Conservation (phyloP, 139 green algal genomes). For the Asterochloris sp. region DNA sequence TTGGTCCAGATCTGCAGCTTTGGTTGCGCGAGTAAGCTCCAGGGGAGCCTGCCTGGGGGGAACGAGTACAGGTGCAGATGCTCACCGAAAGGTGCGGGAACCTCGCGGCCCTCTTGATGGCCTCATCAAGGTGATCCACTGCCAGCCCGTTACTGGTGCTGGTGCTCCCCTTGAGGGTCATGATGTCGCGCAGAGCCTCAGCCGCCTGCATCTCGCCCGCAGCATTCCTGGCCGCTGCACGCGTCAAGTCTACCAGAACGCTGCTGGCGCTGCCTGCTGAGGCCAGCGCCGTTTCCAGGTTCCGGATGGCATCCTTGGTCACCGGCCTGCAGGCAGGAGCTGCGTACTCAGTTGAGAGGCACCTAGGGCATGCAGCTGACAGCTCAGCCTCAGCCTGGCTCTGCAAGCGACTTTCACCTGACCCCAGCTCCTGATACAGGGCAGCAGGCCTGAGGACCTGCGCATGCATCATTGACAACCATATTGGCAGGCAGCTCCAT, state of each 20-base stretch:
- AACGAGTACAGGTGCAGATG: too few relatives aligned
- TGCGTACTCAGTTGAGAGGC: too few relatives aligned
- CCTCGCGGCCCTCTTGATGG: slow-evolving; percentile 39
- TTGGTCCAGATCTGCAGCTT: too few relatives aligned
- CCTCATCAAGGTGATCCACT: slow-evolving; percentile 39
- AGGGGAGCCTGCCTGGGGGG: too few relatives aligned
- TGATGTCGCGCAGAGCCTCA: slow-evolving; percentile 45
- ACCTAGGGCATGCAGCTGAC: too few relatives aligned
- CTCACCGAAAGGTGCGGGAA: slow-evolving; percentile 47
- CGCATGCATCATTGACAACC: too few relatives aligned
- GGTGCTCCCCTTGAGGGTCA: slow-evolving; percentile 25
- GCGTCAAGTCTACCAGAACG: slow-evolving; percentile 16
- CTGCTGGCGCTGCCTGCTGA: slow-evolving; percentile 18
- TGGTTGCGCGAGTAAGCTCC: too few relatives aligned
- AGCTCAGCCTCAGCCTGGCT: too few relatives aligned
- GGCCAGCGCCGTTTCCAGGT: slow-evolving; percentile 46
- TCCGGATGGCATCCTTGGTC: slow-evolving; percentile 28
- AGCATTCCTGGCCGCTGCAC: slow-evolving; percentile 15
- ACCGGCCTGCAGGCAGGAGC: slow-evolving; percentile 16
- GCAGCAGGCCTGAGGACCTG: too few relatives aligned
- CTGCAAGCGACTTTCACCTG: too few relatives aligned
- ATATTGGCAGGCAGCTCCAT: too few relatives aligned
- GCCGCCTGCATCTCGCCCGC: slow-evolving; percentile 49
- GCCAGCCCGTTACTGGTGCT: neutral
- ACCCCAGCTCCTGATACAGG: too few relatives aligned